phyloP scores from a whole-genome alignment of 1,284 basidiomycete species.

The Grifola frondosa region DNA sequence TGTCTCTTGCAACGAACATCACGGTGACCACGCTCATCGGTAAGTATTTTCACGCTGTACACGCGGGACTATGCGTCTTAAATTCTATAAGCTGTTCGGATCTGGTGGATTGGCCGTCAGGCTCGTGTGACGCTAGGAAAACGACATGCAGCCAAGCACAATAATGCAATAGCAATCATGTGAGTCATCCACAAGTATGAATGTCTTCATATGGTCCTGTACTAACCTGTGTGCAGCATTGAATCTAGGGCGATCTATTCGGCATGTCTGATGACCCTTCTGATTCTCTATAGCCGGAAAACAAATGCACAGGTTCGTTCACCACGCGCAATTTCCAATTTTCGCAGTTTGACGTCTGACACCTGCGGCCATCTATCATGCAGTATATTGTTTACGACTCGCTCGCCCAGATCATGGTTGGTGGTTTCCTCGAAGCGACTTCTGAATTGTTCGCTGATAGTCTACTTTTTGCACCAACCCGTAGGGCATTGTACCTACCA shows the following conservation, averaged over 20 bases:
- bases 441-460: background rate
- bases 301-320: slow-evolving; percentile 32
- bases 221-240: too few relatives aligned
- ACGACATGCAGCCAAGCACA: too few relatives aligned
- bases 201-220: too few relatives aligned
- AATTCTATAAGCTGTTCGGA: too few relatives aligned
- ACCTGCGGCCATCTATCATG: slow-evolving; percentile 36
- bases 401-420: slow-evolving; percentile 39
- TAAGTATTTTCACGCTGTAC: too few relatives aligned
- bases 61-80: too few relatives aligned
- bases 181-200: too few relatives aligned
- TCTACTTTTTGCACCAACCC: too few relatives aligned
- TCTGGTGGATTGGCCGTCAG: slow-evolving; percentile 31
- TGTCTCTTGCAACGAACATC: slow-evolving; percentile 40
- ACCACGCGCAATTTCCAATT: slow-evolving; percentile 20
- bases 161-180: too few relatives aligned
- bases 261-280: too few relatives aligned
- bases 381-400: slow-evolving; percentile 43
- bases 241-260: too few relatives aligned
- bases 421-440: slow-evolving; percentile 8
- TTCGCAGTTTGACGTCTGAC: slow-evolving; percentile 34
- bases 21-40: slow-evolving; percentile 36
- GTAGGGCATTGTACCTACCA: slow-evolving; percentile 35
- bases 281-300: too few relatives aligned
- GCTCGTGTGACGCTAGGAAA: background rate